Conservation (phyloP, 2,329 filamentous ascomycete genomes). For the Monosporascus sp. region DNA sequence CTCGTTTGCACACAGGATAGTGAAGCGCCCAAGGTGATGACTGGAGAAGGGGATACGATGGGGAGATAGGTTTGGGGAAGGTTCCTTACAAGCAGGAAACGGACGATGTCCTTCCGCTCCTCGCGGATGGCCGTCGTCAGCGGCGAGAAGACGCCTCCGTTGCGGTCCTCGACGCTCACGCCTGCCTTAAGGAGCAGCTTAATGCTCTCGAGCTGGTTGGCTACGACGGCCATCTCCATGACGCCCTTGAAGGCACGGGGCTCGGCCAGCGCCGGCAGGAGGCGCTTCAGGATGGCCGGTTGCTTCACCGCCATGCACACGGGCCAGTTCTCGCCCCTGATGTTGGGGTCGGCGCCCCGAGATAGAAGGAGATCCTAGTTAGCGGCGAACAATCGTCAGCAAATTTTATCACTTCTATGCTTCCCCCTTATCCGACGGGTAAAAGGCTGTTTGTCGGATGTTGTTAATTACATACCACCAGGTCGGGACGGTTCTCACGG, state of each 20-base stretch:
- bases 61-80: neutral
- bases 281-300: slow-evolving; percentile 52
- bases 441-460: neutral
- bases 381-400: too few species aligned
- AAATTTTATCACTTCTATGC: too few species aligned
- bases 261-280: slow-evolving; percentile 53
- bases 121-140: slow-evolving; percentile 64
- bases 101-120: slow-evolving; percentile 54
- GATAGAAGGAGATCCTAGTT: slow-evolving; percentile 16
- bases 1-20: too few species aligned
- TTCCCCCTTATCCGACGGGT: neutral
- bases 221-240: slow-evolving; percentile 62
- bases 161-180: slow-evolving; percentile 65
- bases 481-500: slow-evolving; percentile 50
- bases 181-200: slow-evolving; percentile 60
- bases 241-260: slow-evolving; percentile 60
- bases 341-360: slow-evolving; percentile 50
- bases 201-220: slow-evolving; percentile 61
- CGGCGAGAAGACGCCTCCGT: slow-evolving; percentile 66
- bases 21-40: neutral
- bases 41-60: neutral
- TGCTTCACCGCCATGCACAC: slow-evolving; percentile 62
- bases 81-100: slow-evolving; percentile 43
- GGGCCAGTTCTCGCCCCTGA: slow-evolving; percentile 65
- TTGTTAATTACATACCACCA: slow-evolving; percentile 44